Evolutionary conservation across 2,329 filamentous ascomycete species (phyloP), one percentile per base, ranked within the genome.

Genomic region (Talaromyces funiculosus): DNA sequence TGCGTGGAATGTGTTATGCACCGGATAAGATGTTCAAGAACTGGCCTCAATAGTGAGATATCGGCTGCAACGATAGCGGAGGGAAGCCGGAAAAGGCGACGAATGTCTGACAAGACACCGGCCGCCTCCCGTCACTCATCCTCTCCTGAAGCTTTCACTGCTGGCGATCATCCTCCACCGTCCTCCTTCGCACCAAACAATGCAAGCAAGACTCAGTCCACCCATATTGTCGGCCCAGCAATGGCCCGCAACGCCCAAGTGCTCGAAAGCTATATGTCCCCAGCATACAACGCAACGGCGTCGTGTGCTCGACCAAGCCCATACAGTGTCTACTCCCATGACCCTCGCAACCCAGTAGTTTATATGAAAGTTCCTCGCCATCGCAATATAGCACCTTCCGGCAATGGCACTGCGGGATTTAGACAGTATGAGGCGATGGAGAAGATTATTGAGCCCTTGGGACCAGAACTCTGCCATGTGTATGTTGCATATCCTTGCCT

Each of bases 201-300:
- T 47, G 59, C 65, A 33, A 62, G 61, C 4, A 63, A 65, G 37
- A 57, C 29, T n/a, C 65, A 62, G 12, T 62, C 64, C 8, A 56
- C 43, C 18, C 79, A 81, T 64, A 81, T 84, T 57, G 75, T 84
- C 40, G 80, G 81, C 0, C 81, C 81, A 0, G 78, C 78, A 0
- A 73, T 78, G 22, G 80, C 79, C 4, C 77, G 76, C 38, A 81
- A 84, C 66, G 80, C 77, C 1, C 80, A 83, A 33, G 73, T 83
- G 4, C 65, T 83, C 3, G 76, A 80, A 0, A 75, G 79, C 54
- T 82, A 82, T 58, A 72, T 83, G 16, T 73, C 73, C 24, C 64
- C 67, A 55, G 62, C 64, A 40, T 31, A 65, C 61, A 64, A 67
- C 40, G 51, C 37, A 9, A 43, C 40, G 18, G 42, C 49, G 20